Evolutionary conservation across 2,329 filamentous ascomycete genomes (phyloP), one percentile per base, ranked within the genome.

Genomic region (Cyphellophora attinorum): DNA sequence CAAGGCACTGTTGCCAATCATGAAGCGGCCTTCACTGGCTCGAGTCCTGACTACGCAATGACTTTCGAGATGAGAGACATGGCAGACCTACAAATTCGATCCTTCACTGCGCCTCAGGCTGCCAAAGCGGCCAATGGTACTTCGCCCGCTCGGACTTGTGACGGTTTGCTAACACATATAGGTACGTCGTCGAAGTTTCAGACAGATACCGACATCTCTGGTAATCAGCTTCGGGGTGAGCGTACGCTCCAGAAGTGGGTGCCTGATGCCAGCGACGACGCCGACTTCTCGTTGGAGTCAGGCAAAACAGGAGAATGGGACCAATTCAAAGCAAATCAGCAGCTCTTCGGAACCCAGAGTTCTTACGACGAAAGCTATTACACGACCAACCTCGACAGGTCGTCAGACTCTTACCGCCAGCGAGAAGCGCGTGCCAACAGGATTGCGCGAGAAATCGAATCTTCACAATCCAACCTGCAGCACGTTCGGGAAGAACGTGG

Each of bases 281-380:
- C 74, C 27, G 80, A 88, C 51, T 68, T 83, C 45, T 80, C 81
- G 31, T 68, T 95, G 15, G 85, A 91, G 50, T 74, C 65, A 33
- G 44, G 41, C n/a, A 59, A 55, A 34, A 52, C 59, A 11, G 65
- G 62, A 5, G 65, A 62, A 6, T 98, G 91, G 91, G 89, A 98
- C 56, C 91, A 98, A 57, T 98, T 98, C 53, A 82, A 84, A 38
- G 79, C 74, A 43, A 96, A 96, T 52, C 84, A 93, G 60, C 72
- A 77, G 37, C 75, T 85, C 18, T 96, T 94, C 53, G 91, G 91
- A 21, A 63, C 93, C 25, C 85, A 77, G 59, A 91, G 82, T 34
- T 85, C 86, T 50, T 98, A 96, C 55, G 79, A 96, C 52, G 91
- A 96, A 60, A 86, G 84, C 49, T 76, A 91, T 28, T 98, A 98